Evolutionary conservation across 192 early-diverging fungal species (phyloP).

Genomic region (Chytriomyces sp.): DNA sequence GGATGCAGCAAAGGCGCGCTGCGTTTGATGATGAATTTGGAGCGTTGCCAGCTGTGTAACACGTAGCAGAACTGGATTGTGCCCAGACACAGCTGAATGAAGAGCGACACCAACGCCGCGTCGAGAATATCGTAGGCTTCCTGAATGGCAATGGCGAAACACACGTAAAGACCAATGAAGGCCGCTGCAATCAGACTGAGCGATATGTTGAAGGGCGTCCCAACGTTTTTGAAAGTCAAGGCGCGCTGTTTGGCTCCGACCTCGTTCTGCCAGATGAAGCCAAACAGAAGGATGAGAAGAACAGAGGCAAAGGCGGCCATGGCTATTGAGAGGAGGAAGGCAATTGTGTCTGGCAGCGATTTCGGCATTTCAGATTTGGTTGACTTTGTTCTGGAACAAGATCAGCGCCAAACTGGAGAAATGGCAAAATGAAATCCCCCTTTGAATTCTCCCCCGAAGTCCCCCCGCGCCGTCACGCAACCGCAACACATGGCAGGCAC

Average conservation of each 20-base stretch:
- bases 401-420: too few relatives aligned
- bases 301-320: too few relatives aligned
- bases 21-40: constrained; percentile 14
- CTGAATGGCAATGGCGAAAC: background rate
- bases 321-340: too few relatives aligned
- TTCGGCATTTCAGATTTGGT: too few relatives aligned
- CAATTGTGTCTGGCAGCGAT: too few relatives aligned
- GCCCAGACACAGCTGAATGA: background rate
- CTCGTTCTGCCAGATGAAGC: too few relatives aligned
- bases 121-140: background rate
- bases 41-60: background rate
- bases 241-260: background rate
- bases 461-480: too few relatives aligned
- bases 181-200: background rate
- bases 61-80: constrained; percentile 3
- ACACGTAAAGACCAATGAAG: constrained; percentile 1
- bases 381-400: too few relatives aligned
- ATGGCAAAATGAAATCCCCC: too few relatives aligned
- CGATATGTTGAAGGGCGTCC: constrained; percentile 26
- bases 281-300: too few relatives aligned
- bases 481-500: too few relatives aligned
- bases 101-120: background rate
- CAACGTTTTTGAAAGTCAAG: constrained; percentile 6
- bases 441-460: too few relatives aligned
- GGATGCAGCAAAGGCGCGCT: background rate